phyloP scores from a whole-genome alignment of 2,329 filamentous ascomycete genomes.

The Phyllosticta citrichinensis region DNA sequence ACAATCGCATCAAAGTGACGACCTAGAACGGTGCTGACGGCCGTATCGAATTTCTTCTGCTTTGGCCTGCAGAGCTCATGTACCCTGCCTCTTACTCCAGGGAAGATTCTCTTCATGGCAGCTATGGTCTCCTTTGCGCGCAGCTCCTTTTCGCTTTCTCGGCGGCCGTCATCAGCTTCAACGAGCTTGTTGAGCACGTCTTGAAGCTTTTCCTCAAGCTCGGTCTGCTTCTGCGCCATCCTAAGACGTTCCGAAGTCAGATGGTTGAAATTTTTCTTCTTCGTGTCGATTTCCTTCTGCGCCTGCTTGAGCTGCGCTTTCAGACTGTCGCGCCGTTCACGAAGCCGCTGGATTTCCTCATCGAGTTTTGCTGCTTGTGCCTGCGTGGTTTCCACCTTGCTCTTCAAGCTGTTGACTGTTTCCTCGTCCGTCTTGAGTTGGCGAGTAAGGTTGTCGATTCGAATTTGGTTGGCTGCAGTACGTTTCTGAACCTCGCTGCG shows the following conservation, averaged over 20 bases:
- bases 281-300: slow-evolving; percentile 65
- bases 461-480: slow-evolving; percentile 69
- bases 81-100: slow-evolving; percentile 71
- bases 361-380: slow-evolving; percentile 65
- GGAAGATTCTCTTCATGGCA: slow-evolving; percentile 80
- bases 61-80: slow-evolving; percentile 91
- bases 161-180: slow-evolving; percentile 74
- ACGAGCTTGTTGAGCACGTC: slow-evolving; percentile 71
- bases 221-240: slow-evolving; percentile 70
- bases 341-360: slow-evolving; percentile 57
- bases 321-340: slow-evolving; percentile 55
- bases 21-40: slow-evolving; percentile 84
- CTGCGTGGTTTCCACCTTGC: slow-evolving; percentile 72
- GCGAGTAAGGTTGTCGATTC: slow-evolving; percentile 75
- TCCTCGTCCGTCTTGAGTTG: slow-evolving; percentile 88
- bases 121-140: slow-evolving; percentile 74
- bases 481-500: slow-evolving; percentile 76
- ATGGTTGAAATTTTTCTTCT: slow-evolving; percentile 84
- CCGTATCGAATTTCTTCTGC: slow-evolving; percentile 92
- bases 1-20: slow-evolving; percentile 90
- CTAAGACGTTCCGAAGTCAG: slow-evolving; percentile 75
- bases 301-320: slow-evolving; percentile 54
- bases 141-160: slow-evolving; percentile 74
- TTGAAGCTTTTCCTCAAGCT: slow-evolving; percentile 84
- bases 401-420: slow-evolving; percentile 78